These are phyloP conservation scores for Amanita inopinata DNA, from an alignment of 768 basidiomycete species.

Conservation along the genomic window DNA sequence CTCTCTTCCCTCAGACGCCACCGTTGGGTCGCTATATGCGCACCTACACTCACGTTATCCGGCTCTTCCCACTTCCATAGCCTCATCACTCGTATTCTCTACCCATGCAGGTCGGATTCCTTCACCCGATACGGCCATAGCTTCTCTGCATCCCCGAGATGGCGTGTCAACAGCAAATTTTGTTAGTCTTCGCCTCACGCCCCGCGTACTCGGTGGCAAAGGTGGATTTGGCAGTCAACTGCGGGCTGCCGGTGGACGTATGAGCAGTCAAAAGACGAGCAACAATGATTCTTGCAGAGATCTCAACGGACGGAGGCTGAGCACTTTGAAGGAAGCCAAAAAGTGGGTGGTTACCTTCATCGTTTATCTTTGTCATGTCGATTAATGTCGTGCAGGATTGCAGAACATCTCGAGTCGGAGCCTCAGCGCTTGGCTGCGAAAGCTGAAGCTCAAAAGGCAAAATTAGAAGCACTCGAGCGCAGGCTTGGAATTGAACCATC, in stretches of 20 bases:
- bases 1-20: slow-evolving; percentile 19
- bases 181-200: slow-evolving; percentile 64
- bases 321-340: slow-evolving; percentile 94
- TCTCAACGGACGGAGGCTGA: slow-evolving; percentile 78
- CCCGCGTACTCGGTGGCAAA: slow-evolving; percentile 80
- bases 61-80: slow-evolving; percentile 22
- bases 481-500: slow-evolving; percentile 58
- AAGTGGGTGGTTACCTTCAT: slow-evolving; percentile 44
- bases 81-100: slow-evolving; percentile 23
- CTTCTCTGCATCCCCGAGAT: slow-evolving; percentile 16
- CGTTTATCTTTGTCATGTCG: background rate
- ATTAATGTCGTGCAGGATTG: slow-evolving; percentile 40
- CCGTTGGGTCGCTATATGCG: slow-evolving; percentile 21
- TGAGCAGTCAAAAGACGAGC: slow-evolving; percentile 93
- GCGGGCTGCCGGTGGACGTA: slow-evolving; percentile 92
- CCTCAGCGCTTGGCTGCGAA: slow-evolving; percentile 73
- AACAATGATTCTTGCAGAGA: slow-evolving; percentile 95
- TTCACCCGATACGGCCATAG: slow-evolving; percentile 17
- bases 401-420: slow-evolving; percentile 78
- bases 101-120: slow-evolving; percentile 29
- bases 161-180: slow-evolving; percentile 20
- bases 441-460: slow-evolving; percentile 68
- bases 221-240: slow-evolving; percentile 97
- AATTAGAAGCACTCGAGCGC: slow-evolving; percentile 77
- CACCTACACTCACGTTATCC: slow-evolving; percentile 27